Evolutionary conservation across 2,329 filamentous ascomycete genomes (phyloP), one percentile per base, ranked within the genome.

Genomic region (Hypoxylon rubiginosum): DNA sequence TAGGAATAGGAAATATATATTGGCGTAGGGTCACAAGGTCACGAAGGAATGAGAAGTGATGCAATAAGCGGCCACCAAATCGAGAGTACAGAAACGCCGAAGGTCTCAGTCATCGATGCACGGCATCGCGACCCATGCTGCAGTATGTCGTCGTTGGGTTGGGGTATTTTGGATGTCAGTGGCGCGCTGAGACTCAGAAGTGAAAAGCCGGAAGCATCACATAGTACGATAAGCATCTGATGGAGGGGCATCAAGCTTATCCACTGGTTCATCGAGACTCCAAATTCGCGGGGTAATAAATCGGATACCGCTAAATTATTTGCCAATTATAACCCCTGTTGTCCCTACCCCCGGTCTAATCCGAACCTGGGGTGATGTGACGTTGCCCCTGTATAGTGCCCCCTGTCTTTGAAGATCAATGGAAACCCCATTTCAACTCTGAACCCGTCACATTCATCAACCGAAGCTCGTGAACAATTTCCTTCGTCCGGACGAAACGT

Each of bases 131-230:
- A 52, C 58, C 43, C 39, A 8, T 55, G 17, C 69, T 71, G 69
- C 67, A 69, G 26, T 32, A 67, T 72, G 69, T 70, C 71, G 70
- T 72, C 64, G 71, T 68, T 30, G 39, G 43, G 49, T 36, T 46
- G 39, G 57, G 49, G 48, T 30, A 13, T 15, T 52, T 55, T 43
- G 15, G 15, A 50, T 51, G 21, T 50, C 34, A 9, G 41, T 24
- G 28, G 21, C 39, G 11, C 19, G 52, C 41, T 50, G 10, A 7
- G 19, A 53, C 19, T 21, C n/a, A 7, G 32, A 1, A 19, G 39
- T 17, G n/a, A 10, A 43, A 11, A 43, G 19, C 19, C 34, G 34
- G 62, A 49, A 61, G 58, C 54, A 48, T n/a, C n/a, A n/a, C n/a
- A n/a, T n/a, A n/a, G n/a, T 53, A 50, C 58, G 46, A 69, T 62